Conservation (phyloP, 495 filamentous ascomycete genomes). For the Aspergillus coremiiformis region DNA sequence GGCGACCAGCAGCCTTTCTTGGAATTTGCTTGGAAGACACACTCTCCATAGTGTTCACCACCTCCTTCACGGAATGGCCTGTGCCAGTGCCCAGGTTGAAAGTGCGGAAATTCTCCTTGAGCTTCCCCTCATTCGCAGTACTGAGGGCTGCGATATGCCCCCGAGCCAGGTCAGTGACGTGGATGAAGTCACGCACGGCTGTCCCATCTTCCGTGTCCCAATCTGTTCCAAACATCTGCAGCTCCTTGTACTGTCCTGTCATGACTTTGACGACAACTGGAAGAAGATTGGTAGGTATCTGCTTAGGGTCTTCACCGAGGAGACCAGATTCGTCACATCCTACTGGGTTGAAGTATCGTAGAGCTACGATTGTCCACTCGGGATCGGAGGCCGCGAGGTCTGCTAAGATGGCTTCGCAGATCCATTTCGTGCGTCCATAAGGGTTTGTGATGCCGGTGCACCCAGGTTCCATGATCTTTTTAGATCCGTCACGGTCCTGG, state of each 20-base stretch:
- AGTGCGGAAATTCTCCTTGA: constrained; percentile 41
- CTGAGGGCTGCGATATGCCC: constrained; percentile 55
- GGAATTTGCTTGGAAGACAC: constrained; percentile 35
- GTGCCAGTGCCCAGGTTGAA: constrained; percentile 49
- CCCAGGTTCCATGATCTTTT: constrained; percentile 30
- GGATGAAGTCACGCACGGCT: constrained; percentile 52
- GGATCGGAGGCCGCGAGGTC: constrained; percentile 53
- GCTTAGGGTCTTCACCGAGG: constrained; percentile 58
- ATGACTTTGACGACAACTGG: constrained; percentile 55
- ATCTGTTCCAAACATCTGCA: constrained; percentile 56
- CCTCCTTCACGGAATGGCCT: constrained; percentile 46
- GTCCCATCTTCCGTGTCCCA: constrained; percentile 60
- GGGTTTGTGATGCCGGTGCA: constrained; percentile 54
- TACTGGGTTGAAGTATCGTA: constrained; percentile 64
- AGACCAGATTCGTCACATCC: constrained; percentile 58
- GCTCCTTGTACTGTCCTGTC: constrained; percentile 43
- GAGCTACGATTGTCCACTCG: constrained; percentile 52
- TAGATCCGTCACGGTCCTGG: constrained; percentile 24
- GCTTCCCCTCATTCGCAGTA: constrained; percentile 28
- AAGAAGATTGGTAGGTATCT: constrained; percentile 55
- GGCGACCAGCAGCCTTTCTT: constrained; percentile 61
- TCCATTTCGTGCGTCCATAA: constrained; percentile 60
- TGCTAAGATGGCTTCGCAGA: constrained; percentile 57
- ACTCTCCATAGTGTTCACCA: constrained; percentile 41
- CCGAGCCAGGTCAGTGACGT: constrained; percentile 58